Base-by-base conservation (phyloP, 2,329 filamentous ascomycete species). In the Fusarium guadeloupense region DNA sequence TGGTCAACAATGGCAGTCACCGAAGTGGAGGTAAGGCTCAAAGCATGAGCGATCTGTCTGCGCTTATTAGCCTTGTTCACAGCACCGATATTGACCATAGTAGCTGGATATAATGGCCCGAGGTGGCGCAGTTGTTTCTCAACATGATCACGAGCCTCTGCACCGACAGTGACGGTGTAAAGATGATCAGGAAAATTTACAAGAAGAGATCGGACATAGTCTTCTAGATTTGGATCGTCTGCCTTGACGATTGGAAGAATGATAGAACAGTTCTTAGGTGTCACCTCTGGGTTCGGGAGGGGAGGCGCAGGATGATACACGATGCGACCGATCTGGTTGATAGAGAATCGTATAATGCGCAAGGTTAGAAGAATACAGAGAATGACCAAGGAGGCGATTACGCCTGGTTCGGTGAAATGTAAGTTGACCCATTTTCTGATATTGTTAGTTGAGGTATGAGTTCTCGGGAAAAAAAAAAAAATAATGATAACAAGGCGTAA, bases 1-100 rank as follows among this genome's bases (percentile, higher is more conserved):
- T 68, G 66, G 2, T 68, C 66, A 4, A 45, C 30, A 2, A 68
- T 16, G 4, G 50, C 39, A 6, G 47, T 65, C 26, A 68, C 42
- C 1, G 20, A 6, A 12, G 43, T 51, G 1, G 5, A 10, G 25
- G 59, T 17, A 2, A 12, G 17, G 3, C 12, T 28, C 9, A 67
- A 19, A 6, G 60, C 66, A 8, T 63, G 63, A 4, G 30, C 33
- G 9, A 68, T 57, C 40, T 68, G 60, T 0, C 44, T 52, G 10
- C 66, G 62, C 8, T 58, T 67, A 38, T 58, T 67, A 21, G 31
- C 38, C 12, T 35, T 42, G 9, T 42, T 38, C 5, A 67, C 48
- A 3, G 63, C 44, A n/a, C 66, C 66, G 8, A 68, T 26, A n/a
- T 59, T 48, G 8, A 68, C 51, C 19, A 44, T 28, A 0, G 59